phyloP scores from a whole-genome alignment of 768 basidiomycete genomes.

The Leucogyrophana mollusca region DNA sequence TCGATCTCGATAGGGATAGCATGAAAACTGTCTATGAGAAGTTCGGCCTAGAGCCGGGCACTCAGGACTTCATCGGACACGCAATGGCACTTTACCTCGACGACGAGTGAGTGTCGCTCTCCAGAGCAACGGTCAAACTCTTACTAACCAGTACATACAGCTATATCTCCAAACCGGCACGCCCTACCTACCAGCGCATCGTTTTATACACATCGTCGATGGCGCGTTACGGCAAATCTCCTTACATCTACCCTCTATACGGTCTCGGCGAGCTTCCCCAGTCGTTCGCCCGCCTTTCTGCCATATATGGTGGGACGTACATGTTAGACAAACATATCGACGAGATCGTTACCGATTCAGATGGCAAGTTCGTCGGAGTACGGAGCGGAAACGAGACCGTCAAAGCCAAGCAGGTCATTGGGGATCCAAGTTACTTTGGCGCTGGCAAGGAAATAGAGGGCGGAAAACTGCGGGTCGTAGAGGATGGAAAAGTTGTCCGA shows the following conservation, averaged over 20 bases:
- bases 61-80: constrained; percentile 98
- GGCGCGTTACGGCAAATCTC: constrained; percentile 99
- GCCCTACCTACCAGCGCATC: constrained; percentile 90
- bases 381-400: constrained; percentile 87
- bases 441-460: constrained; percentile 60
- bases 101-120: constrained; percentile 72
- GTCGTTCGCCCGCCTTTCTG: constrained; percentile 95
- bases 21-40: constrained; percentile 97
- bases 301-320: constrained; percentile 99
- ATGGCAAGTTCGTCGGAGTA: constrained; percentile 93
- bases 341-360: constrained; percentile 79
- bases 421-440: constrained; percentile 96
- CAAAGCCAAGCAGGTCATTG: constrained; percentile 96
- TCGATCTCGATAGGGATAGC: constrained; percentile 84
- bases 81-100: constrained; percentile 99
- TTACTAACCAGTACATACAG: constrained; percentile 38
- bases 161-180: constrained; percentile 91
- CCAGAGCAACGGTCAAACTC: neutral
- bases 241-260: constrained; percentile 98
- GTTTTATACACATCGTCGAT: constrained; percentile 97
- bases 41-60: constrained; percentile 95
- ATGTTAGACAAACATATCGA: constrained; percentile 98
- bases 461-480: constrained; percentile 85
- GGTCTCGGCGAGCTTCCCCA: constrained; percentile 99
- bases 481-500: constrained; percentile 91